Base-by-base conservation (phyloP, 1,284 basidiomycete genomes). In the Peniophora sp. region DNA sequence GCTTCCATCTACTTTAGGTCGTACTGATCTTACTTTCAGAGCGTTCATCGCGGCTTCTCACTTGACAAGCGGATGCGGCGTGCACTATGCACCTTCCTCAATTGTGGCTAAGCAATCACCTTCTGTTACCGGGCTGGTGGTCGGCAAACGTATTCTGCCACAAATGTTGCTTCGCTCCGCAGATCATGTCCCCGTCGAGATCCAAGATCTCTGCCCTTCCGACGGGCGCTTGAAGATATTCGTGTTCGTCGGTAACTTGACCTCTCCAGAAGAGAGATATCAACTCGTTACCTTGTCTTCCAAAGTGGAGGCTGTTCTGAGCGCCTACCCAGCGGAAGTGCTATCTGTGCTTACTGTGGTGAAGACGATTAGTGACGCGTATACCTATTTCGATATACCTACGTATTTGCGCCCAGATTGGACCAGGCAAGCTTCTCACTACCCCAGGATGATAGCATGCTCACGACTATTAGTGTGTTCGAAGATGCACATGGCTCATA, bases 151-250 rank as follows among this genome's bases (percentile, higher is more conserved):
- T 20, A 66, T 85, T 58, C 69, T 71, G 45, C 80, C 85, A 2
- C 78, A 81, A 44, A 59, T 73, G 11, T 67, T 89, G 48, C 65
- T 87, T 23, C 78, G 83, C 41, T 83, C 77, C 2, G 81, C 83
- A 16, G 83, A 89, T 62, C 69, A 68, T 2, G 74, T 78, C 27
- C 80, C 82, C 2, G 66, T 78, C 47, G 77, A 89, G 52, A 69
- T 92, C 27, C 87, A 89, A 49, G 82, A 88, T 56, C 62, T 85
- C 43, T 66, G 87, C 39, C 81, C 79, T 2, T 72, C 85, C 11
- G 82, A 90, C 57, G 73, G 72, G 9, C 79, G 83, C n/a, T 90
- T 87, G 74, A 85, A 88, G 59, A 51, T 90, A 27, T 67, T 91
- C 45, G 67, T 89, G 12, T 89, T 89, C 63, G 68, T 75, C 0